Evolutionary conservation across 106 monocot genomes (phyloP).

Genomic region (Phalaenopsis aphrodite): DNA sequence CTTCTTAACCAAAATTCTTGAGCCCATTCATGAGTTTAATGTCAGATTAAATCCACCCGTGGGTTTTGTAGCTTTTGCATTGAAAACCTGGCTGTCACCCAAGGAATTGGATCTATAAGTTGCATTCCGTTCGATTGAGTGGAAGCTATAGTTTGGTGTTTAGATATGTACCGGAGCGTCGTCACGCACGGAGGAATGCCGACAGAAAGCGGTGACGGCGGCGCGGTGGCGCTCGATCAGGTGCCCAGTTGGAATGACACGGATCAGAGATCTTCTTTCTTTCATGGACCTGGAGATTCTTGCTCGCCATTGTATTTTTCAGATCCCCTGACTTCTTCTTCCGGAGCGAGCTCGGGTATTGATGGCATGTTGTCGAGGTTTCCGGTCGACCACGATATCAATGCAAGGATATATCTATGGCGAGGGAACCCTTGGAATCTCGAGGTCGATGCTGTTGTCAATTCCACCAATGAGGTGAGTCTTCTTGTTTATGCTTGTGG

Average conservation of each 20-base stretch:
- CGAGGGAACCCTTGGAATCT: conserved; percentile 97
- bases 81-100: not conserved
- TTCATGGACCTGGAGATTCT: conserved; percentile 32
- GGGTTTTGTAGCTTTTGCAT: not conserved
- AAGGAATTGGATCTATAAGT: not conserved
- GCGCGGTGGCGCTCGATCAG: conserved; percentile 81
- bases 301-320: conserved; percentile 53
- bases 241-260: conserved; percentile 92
- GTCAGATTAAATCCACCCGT: not conserved
- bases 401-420: conserved; percentile 88
- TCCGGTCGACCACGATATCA: conserved; percentile 87
- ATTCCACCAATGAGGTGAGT: conserved; percentile 91
- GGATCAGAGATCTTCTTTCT: conserved; percentile 37
- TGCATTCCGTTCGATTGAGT: not conserved
- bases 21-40: not conserved
- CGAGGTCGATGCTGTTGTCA: conserved; percentile 98
- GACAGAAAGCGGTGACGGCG: conserved; percentile 42
- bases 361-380: conserved; percentile 56
- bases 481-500: not conserved
- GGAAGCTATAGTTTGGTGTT: not conserved
- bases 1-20: not conserved
- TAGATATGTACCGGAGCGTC: conserved; percentile 48
- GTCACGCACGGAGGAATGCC: conserved; percentile 35
- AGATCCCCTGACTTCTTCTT: conserved; percentile 50
- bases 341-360: conserved; percentile 17